Percentiles rank a stretch among this genome's conserved stretches.
Evolutionary conservation across 257 asterid genomes (phyloP).

Genomic region (Thymus mandschuricus): DNA sequence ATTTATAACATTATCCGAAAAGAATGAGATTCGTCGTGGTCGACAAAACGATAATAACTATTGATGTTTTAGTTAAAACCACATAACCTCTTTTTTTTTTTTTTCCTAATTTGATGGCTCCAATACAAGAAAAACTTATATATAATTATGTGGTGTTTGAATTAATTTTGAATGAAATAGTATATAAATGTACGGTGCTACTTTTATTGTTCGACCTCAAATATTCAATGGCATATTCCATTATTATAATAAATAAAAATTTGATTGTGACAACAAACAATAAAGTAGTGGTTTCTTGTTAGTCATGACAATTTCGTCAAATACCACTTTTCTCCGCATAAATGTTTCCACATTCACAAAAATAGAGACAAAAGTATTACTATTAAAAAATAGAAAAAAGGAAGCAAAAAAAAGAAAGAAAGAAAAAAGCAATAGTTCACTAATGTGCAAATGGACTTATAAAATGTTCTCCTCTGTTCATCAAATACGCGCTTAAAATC

Average conservation of each 20-base stretch:
- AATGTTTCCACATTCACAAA: not conserved
- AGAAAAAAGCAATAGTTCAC: not conserved
- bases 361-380: not conserved
- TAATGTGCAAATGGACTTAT: not conserved
- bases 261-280: conserved; percentile 4
- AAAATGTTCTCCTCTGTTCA: too few relatives aligned
- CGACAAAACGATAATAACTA: too few relatives aligned
- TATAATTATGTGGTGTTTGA: not conserved
- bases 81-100: too few relatives aligned
- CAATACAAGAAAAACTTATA: not conserved
- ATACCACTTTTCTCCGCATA: not conserved
- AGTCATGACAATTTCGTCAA: not conserved
- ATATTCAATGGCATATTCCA: too few relatives aligned
- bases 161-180: not conserved
- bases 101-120: not conserved
- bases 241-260: not conserved
- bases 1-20: too few relatives aligned
- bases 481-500: too few relatives aligned
- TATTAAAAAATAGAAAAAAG: not conserved
- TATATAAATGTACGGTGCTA: not conserved
- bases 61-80: too few relatives aligned
- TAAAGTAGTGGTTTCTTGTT: not conserved
- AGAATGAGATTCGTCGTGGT: too few relatives aligned
- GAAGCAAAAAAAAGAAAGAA: not conserved
- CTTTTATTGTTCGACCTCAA: not conserved